A percentile compares a stretch with the other conserved stretches of the same genome.
These are phyloP conservation scores for Daldinia sp. DNA, from an alignment of 2,329 filamentous ascomycete genomes.

Conservation along the genomic window DNA sequence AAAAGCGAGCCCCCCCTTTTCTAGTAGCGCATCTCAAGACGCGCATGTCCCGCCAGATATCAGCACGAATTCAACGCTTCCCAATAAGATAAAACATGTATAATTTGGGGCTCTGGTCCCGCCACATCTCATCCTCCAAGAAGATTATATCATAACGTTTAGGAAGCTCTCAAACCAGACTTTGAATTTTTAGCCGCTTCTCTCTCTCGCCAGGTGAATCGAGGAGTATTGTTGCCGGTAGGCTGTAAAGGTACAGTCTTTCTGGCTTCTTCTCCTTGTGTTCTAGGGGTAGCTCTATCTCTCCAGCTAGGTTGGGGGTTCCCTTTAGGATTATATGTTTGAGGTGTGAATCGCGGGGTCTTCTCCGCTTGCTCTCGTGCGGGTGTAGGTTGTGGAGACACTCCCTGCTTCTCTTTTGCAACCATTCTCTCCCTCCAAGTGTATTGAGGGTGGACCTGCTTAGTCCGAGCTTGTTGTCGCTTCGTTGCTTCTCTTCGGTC, in stretches of 20 bases:
- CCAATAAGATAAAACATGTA: neutral
- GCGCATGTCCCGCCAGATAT: neutral
- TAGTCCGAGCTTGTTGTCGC: neutral
- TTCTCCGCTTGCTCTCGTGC: neutral
- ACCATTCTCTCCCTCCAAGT: neutral
- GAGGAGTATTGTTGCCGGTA: neutral
- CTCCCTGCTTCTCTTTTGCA: neutral
- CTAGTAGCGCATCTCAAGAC: neutral
- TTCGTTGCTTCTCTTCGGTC: conserved; percentile 13
- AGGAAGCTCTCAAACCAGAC: neutral
- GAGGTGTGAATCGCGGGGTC: neutral
- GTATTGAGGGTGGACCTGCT: neutral
- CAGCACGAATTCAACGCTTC: neutral
- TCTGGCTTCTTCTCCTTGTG: neutral
- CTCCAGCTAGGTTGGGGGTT: neutral
- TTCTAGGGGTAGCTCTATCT: neutral
- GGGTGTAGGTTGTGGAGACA: neutral
- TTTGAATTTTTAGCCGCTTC: neutral
- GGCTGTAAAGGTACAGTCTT: neutral
- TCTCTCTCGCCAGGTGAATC: conserved; percentile 1
- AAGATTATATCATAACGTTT: neutral
- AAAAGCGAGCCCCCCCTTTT: neutral
- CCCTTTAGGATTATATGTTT: neutral
- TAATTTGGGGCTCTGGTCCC: neutral
- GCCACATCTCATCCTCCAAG: neutral